Evolutionary conservation across 139 green algal species (phyloP), one percentile per base, ranked within the genome.

Genomic region (Mesotaenium endlicherianum): DNA sequence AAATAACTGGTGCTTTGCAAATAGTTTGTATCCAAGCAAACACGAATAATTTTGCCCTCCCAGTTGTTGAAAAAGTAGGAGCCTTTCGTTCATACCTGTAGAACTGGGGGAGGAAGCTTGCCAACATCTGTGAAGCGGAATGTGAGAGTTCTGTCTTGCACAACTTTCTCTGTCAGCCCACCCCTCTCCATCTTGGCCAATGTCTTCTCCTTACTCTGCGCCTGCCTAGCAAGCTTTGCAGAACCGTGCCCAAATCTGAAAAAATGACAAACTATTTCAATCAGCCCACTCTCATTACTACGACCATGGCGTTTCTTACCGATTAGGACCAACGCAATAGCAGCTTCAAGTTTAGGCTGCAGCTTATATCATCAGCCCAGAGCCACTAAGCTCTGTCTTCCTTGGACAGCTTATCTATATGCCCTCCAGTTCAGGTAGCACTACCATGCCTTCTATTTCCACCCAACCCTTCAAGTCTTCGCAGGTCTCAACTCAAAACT

Each of bases 181-280:
- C 88, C 92, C 0, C 88, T 87, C 55, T 97, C 93, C 95, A 98
- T 98, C 89, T 98, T 98, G 30, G 91, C 95, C 67, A 98, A 85
- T 41, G 92, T 96, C 88, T 98, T 98, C 90, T 98, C 92, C 87
- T 98, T 98, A 55, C 77, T 92, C 87, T 97, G 90, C 26, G 95
- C 95, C 84, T 98, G 95, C 43, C 11, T 53, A 42, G 93, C 95
- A 59, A 98, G 92, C 90, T 98, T 98, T 78, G 94, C 94, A 40
- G 69, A 91, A 41, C 94, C 94, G 82, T 97, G 94, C 17, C 94
- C 94, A 75, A 97, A 97, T 2, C 53, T n/a, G n/a, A n/a, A n/a
- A n/a, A n/a, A n/a, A n/a, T n/a, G n/a, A n/a, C n/a, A n/a, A n/a
- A n/a, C n/a, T n/a, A n/a, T n/a, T n/a, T n/a, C n/a, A n/a, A n/a